Conservation (phyloP, 257 asterid species). For the Solanum sitiens region DNA sequence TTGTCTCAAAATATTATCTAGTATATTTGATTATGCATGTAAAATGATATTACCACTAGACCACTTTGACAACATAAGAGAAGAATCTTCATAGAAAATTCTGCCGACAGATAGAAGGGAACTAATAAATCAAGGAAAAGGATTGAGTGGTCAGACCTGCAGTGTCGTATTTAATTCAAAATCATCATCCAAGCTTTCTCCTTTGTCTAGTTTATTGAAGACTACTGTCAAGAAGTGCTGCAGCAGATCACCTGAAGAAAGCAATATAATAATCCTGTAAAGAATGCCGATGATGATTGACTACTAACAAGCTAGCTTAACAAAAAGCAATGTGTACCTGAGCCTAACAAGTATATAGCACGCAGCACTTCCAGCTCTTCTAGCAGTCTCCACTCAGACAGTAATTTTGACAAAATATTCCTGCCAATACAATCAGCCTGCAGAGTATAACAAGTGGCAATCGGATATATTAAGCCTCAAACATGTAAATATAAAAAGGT, state of each 20-base stretch:
- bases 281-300: background rate
- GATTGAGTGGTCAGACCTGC: constrained; percentile 45
- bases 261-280: constrained; percentile 3
- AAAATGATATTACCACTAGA: background rate
- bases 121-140: background rate
- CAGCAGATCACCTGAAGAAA: constrained; percentile 75
- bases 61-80: background rate
- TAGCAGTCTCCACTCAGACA: constrained; percentile 77
- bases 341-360: constrained; percentile 89
- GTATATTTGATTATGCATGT: background rate
- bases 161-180: constrained; percentile 87
- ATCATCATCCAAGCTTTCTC: constrained; percentile 82
- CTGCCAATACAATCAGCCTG: constrained; percentile 91
- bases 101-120: background rate
- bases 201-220: constrained; percentile 85
- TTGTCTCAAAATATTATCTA: background rate
- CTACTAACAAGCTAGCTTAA: background rate
- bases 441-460: constrained; percentile 9
- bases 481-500: background rate
- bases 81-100: background rate
- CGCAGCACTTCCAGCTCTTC: constrained; percentile 90
- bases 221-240: constrained; percentile 85
- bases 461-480: background rate
- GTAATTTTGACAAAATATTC: constrained; percentile 70
- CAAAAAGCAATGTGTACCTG: constrained; percentile 39